These are phyloP conservation scores for Termitomyces heimii DNA, from an alignment of 768 basidiomycete genomes.

Conservation along the genomic window DNA sequence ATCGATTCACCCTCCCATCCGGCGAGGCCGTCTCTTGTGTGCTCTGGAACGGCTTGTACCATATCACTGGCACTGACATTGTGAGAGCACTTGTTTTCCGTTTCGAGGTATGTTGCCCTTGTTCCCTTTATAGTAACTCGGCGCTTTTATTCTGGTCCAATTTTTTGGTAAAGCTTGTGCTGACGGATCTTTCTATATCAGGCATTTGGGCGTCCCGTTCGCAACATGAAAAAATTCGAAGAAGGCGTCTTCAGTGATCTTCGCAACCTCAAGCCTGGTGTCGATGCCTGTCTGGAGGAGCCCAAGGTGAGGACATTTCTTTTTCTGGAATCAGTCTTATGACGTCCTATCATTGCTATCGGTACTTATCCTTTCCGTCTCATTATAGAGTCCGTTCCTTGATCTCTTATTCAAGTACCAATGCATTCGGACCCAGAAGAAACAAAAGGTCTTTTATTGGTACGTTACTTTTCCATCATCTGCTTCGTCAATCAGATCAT, in stretches of 20 bases:
- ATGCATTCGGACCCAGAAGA: slow-evolving; percentile 97
- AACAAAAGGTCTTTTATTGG: slow-evolving; percentile 99
- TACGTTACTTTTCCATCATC: slow-evolving; percentile 27
- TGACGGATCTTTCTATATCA: slow-evolving; percentile 14
- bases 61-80: slow-evolving; percentile 96
- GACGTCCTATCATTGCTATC: background rate
- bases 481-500: background rate
- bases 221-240: slow-evolving; percentile 95
- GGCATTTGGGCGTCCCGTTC: slow-evolving; percentile 86
- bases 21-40: slow-evolving; percentile 89
- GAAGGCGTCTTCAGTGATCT: slow-evolving; percentile 95
- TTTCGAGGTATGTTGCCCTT: slow-evolving; percentile 56
- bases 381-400: slow-evolving; percentile 76
- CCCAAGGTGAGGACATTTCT: slow-evolving; percentile 66
- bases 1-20: slow-evolving; percentile 82
- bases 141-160: background rate
- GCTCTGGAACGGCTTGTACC: slow-evolving; percentile 86
- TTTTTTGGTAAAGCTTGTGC: background rate
- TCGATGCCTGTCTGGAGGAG: slow-evolving; percentile 89
- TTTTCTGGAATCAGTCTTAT: background rate
- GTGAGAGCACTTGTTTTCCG: slow-evolving; percentile 92
- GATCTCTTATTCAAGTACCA: slow-evolving; percentile 95
- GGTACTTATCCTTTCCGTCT: background rate
- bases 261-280: slow-evolving; percentile 88
- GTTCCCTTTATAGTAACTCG: slow-evolving; percentile 3